Percentiles rank a stretch among this genome's conserved stretches.
phyloP scores from a whole-genome alignment of 495 filamentous ascomycete species.

The Penicillium flavigenum region DNA sequence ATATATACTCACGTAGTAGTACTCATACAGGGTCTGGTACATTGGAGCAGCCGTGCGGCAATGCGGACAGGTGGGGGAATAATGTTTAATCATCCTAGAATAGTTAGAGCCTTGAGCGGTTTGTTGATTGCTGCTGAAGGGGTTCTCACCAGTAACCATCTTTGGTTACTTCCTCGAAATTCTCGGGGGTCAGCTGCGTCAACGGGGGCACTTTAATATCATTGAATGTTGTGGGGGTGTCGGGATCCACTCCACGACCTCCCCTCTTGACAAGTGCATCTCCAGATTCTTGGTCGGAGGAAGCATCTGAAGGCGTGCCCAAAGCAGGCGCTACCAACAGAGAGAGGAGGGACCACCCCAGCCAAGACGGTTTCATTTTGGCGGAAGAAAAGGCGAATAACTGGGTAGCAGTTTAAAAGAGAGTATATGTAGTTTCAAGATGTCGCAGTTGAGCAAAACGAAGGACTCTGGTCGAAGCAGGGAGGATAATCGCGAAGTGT shows the following conservation, averaged over 20 bases:
- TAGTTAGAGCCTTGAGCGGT: constrained; percentile 19
- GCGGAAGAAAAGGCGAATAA: constrained; percentile 17
- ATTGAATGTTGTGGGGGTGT: constrained; percentile 68
- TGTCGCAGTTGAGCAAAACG: constrained; percentile 18
- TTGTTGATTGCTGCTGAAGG: neutral
- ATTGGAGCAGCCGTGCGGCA: constrained; percentile 77
- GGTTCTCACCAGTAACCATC: constrained; percentile 61
- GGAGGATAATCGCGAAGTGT: constrained; percentile 22
- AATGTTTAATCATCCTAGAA: constrained; percentile 70
- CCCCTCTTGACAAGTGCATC: constrained; percentile 30
- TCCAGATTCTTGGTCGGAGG: constrained; percentile 23
- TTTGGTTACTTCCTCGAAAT: constrained; percentile 56
- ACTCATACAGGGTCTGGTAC: constrained; percentile 94
- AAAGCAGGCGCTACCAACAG: constrained; percentile 40
- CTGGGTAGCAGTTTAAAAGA: constrained; percentile 15
- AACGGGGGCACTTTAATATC: constrained; percentile 73
- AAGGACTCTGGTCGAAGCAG: constrained; percentile 28
- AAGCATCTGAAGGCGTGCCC: constrained; percentile 32
- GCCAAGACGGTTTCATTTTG: constrained; percentile 44
- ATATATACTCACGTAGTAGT: constrained; percentile 64
- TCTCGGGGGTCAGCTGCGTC: constrained; percentile 57
- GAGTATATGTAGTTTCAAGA: constrained; percentile 20
- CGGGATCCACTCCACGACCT: constrained; percentile 21
- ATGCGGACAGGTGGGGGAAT: constrained; percentile 75
- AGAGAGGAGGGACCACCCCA: constrained; percentile 46